Evolutionary conservation across 768 basidiomycete genomes (phyloP).

Genomic region (Hygrocybe coccinea): DNA sequence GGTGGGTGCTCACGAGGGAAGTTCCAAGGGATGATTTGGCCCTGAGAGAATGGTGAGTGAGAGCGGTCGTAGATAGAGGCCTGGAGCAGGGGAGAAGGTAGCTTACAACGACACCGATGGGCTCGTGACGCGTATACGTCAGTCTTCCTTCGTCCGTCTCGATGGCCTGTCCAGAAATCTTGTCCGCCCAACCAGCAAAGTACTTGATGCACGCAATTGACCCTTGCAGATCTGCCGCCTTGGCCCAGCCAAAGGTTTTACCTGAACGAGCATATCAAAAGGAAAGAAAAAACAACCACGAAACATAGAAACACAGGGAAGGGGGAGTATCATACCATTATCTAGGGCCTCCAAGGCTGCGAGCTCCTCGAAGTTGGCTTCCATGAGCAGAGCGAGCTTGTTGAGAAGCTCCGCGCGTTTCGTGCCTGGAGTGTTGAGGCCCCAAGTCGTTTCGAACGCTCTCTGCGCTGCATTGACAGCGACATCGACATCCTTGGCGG

Average conservation of each 20-base stretch:
- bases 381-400: constrained; percentile 56
- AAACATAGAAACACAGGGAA: neutral
- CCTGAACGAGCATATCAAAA: constrained; percentile 24
- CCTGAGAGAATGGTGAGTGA: constrained; percentile 13
- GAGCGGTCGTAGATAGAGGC: too few relatives aligned
- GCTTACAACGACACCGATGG: constrained; percentile 44
- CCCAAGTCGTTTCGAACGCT: constrained; percentile 60
- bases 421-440: constrained; percentile 44
- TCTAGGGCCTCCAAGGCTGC: constrained; percentile 65
- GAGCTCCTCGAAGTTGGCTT: constrained; percentile 50
- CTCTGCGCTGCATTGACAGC: constrained; percentile 60
- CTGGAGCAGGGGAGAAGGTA: neutral
- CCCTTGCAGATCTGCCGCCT: constrained; percentile 42
- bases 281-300: neutral
- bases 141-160: constrained; percentile 49
- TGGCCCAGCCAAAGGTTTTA: constrained; percentile 50
- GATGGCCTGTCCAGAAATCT: constrained; percentile 34
- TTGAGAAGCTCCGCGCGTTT: constrained; percentile 47
- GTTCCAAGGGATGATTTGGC: constrained; percentile 54
- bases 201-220: constrained; percentile 40
- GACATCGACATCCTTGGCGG: constrained; percentile 56
- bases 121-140: constrained; percentile 60
- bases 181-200: constrained; percentile 61
- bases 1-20: constrained; percentile 42
- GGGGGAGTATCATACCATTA: constrained; percentile 41